These are phyloP conservation scores for Zymoseptoria pseudotritici DNA, from an alignment of 2,329 filamentous ascomycete species.

Conservation along the genomic window DNA sequence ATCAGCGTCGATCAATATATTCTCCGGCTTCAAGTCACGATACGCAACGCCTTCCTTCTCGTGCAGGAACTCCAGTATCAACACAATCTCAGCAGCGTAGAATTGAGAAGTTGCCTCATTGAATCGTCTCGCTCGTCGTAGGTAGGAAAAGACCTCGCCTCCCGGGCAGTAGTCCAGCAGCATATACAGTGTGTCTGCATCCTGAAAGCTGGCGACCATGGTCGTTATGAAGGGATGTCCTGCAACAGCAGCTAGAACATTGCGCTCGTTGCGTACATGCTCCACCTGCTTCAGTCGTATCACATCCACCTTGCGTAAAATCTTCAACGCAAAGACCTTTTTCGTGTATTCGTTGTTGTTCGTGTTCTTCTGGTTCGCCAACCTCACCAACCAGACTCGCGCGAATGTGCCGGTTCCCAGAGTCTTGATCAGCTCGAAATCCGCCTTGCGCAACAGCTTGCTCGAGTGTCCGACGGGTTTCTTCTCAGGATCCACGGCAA, in stretches of 20 bases:
- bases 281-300: constrained; percentile 81
- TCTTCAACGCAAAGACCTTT: constrained; percentile 75
- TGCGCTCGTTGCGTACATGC: constrained; percentile 76
- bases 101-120: constrained; percentile 71
- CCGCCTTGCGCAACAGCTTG: constrained; percentile 42
- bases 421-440: constrained; percentile 69
- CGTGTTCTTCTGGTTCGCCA: constrained; percentile 40
- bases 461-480: constrained; percentile 43
- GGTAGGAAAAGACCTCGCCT: constrained; percentile 77
- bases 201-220: constrained; percentile 70
- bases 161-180: constrained; percentile 77
- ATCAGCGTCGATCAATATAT: constrained; percentile 67
- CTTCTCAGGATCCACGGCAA: constrained; percentile 35
- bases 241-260: constrained; percentile 67
- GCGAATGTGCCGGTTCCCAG: constrained; percentile 73
- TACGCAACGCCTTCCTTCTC: constrained; percentile 75
- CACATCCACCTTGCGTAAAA: constrained; percentile 60
- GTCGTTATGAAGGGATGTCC: constrained; percentile 79
- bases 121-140: constrained; percentile 69
- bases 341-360: constrained; percentile 45
- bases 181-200: constrained; percentile 72
- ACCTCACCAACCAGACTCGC: constrained; percentile 68
- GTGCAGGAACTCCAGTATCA: constrained; percentile 74
- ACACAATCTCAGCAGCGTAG: constrained; percentile 75
- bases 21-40: constrained; percentile 75